A percentile compares a stretch with the other conserved stretches of the same genome.
phyloP scores from a whole-genome alignment of 2,329 filamentous ascomycete species.

The Pestalotiopsis fici region DNA sequence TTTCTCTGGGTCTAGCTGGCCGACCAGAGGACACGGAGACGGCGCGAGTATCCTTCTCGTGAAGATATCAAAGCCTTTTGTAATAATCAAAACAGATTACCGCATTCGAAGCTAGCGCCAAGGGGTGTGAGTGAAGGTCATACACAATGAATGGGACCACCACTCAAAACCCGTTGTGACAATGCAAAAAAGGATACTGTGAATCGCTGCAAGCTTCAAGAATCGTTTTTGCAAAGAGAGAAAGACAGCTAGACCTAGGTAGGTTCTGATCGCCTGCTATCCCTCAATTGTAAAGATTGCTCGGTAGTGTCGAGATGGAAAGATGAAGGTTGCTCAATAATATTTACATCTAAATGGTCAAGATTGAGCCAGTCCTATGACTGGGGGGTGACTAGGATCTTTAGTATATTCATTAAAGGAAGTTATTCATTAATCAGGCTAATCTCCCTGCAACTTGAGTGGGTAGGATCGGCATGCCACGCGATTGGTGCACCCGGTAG shows the following conservation, averaged over 20 bases:
- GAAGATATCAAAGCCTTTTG: background rate
- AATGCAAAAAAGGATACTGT: background rate
- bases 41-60: background rate
- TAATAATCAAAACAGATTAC: conserved; percentile 2
- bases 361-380: too few species aligned
- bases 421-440: background rate
- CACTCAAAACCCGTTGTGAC: background rate
- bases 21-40: background rate
- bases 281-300: too few species aligned
- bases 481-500: background rate
- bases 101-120: background rate
- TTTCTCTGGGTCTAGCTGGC: background rate
- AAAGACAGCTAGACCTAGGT: too few species aligned
- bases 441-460: background rate
- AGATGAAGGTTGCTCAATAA: too few species aligned
- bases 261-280: too few species aligned
- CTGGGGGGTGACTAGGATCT: too few species aligned
- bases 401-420: too few species aligned
- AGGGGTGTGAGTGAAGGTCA: background rate
- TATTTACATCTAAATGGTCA: too few species aligned
- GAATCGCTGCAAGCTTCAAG: background rate
- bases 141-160: background rate
- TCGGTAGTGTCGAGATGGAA: too few species aligned
- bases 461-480: background rate
- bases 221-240: background rate